Percentiles rank a stretch among this genome's conserved stretches.
These are phyloP conservation scores for Spathaspora sp. DNA, from an alignment of 805 yeast genomes.

Conservation along the genomic window DNA sequence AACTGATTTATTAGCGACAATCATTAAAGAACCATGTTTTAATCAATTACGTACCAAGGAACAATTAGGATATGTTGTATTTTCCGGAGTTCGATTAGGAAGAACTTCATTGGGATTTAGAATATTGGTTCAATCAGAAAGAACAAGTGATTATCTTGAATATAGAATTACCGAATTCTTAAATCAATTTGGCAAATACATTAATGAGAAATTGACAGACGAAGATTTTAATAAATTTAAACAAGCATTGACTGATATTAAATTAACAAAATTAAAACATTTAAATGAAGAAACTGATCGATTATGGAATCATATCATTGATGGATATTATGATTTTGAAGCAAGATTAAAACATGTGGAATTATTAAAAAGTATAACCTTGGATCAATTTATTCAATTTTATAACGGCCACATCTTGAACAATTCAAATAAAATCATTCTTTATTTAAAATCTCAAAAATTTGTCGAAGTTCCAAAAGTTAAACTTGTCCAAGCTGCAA, in stretches of 20 bases:
- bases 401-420: conserved; percentile 35
- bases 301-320: conserved; percentile 63
- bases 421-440: conserved; percentile 16
- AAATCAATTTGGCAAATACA: conserved; percentile 37
- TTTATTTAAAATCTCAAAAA: conserved; percentile 53
- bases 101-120: conserved; percentile 73
- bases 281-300: conserved; percentile 69
- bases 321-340: conserved; percentile 77
- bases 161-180: conserved; percentile 72
- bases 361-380: conserved; percentile 48
- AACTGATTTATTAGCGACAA: conserved; percentile 66
- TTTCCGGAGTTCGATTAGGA: conserved; percentile 65
- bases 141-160: conserved; percentile 68
- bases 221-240: conserved; percentile 70
- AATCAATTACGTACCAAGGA: conserved; percentile 88
- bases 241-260: conserved; percentile 60
- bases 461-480: conserved; percentile 14
- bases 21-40: conserved; percentile 84
- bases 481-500: conserved; percentile 22
- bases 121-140: conserved; percentile 80
- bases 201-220: conserved; percentile 47
- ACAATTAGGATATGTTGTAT: conserved; percentile 93
- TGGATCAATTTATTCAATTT: conserved; percentile 54
- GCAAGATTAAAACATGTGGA: conserved; percentile 56
- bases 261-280: conserved; percentile 71